phyloP scores from a whole-genome alignment of 2,329 filamentous ascomycete genomes.

The Diaporthe batatas region DNA sequence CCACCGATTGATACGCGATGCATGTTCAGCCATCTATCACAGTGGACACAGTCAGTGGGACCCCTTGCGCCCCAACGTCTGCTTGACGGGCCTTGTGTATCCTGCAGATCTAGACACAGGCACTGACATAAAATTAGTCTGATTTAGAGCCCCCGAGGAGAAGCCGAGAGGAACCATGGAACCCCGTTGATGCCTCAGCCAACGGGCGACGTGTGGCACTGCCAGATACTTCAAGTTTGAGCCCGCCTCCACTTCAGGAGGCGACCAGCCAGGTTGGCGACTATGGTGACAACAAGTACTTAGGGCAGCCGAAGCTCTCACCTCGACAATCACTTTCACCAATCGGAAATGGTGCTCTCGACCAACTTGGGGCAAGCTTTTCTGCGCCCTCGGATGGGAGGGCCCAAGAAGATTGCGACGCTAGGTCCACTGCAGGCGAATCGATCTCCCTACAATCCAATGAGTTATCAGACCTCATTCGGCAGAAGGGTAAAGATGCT shows the following conservation, averaged over 20 bases:
- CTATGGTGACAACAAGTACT: background rate
- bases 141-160: background rate
- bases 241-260: background rate
- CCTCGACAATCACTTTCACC: background rate
- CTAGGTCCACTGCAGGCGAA: background rate
- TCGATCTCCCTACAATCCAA: background rate
- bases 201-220: background rate
- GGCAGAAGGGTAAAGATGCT: background rate
- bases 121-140: background rate
- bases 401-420: background rate
- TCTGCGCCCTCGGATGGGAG: too few species aligned
- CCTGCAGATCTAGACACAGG: background rate
- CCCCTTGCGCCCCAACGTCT: background rate
- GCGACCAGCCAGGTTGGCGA: background rate
- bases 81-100: background rate
- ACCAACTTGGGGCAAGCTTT: too few species aligned
- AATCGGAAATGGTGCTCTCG: background rate
- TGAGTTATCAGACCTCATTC: background rate
- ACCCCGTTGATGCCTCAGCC: background rate
- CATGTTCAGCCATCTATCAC: background rate
- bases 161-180: background rate
- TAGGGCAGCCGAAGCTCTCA: background rate
- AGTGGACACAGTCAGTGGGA: background rate
- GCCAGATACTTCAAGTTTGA: background rate
- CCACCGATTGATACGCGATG: background rate